Evolutionary conservation across 2,329 filamentous ascomycete species (phyloP).

Genomic region (Drechslera avenae): DNA sequence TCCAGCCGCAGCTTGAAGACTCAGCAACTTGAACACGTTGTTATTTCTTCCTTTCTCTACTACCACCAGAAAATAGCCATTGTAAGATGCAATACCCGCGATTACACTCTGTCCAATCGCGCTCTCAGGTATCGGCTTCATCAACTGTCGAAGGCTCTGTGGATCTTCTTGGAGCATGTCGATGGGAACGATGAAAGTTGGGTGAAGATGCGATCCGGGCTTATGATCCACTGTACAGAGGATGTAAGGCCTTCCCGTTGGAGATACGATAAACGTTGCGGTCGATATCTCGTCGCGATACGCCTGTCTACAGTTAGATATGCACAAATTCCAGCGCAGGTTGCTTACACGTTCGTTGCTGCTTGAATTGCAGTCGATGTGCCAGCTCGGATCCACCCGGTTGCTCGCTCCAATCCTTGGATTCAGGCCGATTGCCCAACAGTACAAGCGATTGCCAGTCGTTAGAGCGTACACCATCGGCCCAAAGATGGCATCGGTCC

Average conservation of each 20-base stretch:
- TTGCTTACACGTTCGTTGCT: slow-evolving; percentile 19
- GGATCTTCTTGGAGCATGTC: slow-evolving; percentile 4
- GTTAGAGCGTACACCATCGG: slow-evolving; percentile 24
- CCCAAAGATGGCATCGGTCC: slow-evolving; percentile 1
- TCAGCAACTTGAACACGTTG: slow-evolving; percentile 18
- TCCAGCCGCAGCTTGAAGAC: slow-evolving; percentile 11
- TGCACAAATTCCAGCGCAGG: background rate
- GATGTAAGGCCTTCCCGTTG: slow-evolving; percentile 20
- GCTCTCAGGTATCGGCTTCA: slow-evolving; percentile 14
- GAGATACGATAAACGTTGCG: slow-evolving; percentile 20
- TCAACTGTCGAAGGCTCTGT: slow-evolving; percentile 2
- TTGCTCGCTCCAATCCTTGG: background rate
- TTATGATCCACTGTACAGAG: slow-evolving; percentile 27
- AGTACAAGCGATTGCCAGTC: slow-evolving; percentile 22
- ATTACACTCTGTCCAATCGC: slow-evolving; percentile 15
- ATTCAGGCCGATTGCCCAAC: slow-evolving; percentile 17
- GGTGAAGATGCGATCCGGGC: slow-evolving; percentile 19
- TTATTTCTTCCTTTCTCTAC: slow-evolving; percentile 14
- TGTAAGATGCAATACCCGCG: slow-evolving; percentile 17
- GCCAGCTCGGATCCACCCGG: slow-evolving; percentile 10
- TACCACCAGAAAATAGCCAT: slow-evolving; percentile 22
- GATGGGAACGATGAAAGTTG: slow-evolving; percentile 25
- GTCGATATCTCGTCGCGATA: slow-evolving; percentile 23
- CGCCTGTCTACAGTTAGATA: slow-evolving; percentile 16
- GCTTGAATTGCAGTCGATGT: slow-evolving; percentile 14